Base-by-base conservation (phyloP, 768 basidiomycete genomes). In the Kwoniella sp. region DNA sequence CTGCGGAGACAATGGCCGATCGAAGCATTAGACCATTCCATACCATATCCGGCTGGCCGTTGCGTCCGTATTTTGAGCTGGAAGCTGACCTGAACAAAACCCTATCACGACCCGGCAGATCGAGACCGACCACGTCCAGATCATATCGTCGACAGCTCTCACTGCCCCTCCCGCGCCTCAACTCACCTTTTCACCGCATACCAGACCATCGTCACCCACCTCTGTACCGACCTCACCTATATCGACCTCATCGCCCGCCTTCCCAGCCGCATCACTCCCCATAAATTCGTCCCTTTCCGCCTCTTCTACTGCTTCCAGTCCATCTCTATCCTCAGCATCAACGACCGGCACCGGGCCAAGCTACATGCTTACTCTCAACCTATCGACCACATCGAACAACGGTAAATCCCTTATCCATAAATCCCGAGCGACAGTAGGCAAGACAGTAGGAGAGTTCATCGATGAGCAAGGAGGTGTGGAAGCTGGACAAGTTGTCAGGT, bases 331-430 rank as follows among this genome's bases (percentile, higher is more conserved):
- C 3, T 3, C 60, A 17, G 50, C 55, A n/a, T 8, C 46, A 51
- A 17, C 50, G 51, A 37, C 24, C 7, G 33, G 44, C 25, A 6
- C 24, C 3, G 72, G 70, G 15, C 75, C 75, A 22, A 67, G 68
- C 21, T 76, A 76, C 51, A 40, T 63, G 26, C 55, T 76, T 9
- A 56, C 66, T 9, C 54, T 76, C 8, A 64, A 52, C 15, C 48
- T 73, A 8, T 68, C 68, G 3, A 72, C 68, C 2, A 76, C 91
- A 27, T 86, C 91, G 2, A 90, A 88, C 53, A 87, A 87, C 37
- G 93, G 93, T 57, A 95, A 95, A 82, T 88, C 88, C 4, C 84
- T 94, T 12, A 85, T 96, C 7, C 86, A 86, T 58, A 87, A 87
- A 70, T 86, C 67, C 12, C 84, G 86, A 17, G 83, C 83, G 51